Evolutionary conservation across 345 rosid genomes (phyloP).

Genomic region (Lumnitzera littorea): DNA sequence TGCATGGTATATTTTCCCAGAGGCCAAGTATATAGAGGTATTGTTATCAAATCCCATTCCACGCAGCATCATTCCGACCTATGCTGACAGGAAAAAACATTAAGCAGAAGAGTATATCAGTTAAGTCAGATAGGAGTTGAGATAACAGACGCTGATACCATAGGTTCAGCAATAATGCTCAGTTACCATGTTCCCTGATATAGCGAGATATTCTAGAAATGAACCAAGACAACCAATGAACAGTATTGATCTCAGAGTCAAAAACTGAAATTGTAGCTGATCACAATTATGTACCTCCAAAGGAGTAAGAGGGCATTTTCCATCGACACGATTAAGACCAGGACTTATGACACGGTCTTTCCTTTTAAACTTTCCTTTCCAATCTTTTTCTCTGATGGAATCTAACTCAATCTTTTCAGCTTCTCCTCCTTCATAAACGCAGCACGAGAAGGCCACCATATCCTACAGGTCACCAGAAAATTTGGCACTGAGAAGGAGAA

Average conservation of each 20-base stretch:
- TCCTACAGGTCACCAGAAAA: slow-evolving; percentile 40
- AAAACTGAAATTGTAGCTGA: background rate
- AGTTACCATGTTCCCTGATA: background rate
- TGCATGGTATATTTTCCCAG: slow-evolving; percentile 66
- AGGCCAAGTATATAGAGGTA: slow-evolving; percentile 80
- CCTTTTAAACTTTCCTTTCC: slow-evolving; percentile 85
- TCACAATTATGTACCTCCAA: slow-evolving; percentile 54
- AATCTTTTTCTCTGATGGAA: slow-evolving; percentile 54
- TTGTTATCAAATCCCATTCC: slow-evolving; percentile 95
- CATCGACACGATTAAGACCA: slow-evolving; percentile 68
- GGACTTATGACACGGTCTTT: slow-evolving; percentile 56
- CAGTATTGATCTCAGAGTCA: background rate
- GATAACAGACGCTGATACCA: too few relatives aligned
- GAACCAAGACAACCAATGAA: background rate
- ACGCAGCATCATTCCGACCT: slow-evolving; percentile 95
- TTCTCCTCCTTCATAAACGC: slow-evolving; percentile 78
- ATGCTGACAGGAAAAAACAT: slow-evolving; percentile 43
- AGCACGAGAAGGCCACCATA: slow-evolving; percentile 98
- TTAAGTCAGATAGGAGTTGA: too few relatives aligned
- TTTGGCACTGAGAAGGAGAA: slow-evolving; percentile 4
- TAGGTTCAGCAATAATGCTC: too few relatives aligned
- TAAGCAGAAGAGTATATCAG: slow-evolving; percentile 13
- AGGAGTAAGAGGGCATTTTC: slow-evolving; percentile 94
- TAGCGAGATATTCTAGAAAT: background rate
- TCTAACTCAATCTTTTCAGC: slow-evolving; percentile 67